Conservation (phyloP, 2,329 filamentous ascomycete species). For the Phaeosphaeriaceae sp. region DNA sequence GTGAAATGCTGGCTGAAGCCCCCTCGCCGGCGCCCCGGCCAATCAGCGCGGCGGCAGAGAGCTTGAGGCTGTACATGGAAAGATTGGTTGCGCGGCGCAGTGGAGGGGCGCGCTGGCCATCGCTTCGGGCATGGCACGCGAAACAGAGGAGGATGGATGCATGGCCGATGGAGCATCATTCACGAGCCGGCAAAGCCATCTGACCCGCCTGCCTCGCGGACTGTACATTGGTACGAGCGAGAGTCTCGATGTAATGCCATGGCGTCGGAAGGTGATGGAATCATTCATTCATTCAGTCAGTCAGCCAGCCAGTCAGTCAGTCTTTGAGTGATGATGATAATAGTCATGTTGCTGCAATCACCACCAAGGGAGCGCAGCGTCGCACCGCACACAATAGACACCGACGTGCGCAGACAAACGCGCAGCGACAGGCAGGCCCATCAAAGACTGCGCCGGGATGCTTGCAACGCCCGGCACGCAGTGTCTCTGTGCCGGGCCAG, state of each 20-base stretch:
- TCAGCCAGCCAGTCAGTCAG: too few relatives aligned
- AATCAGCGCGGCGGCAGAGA: not conserved
- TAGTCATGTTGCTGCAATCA: too few relatives aligned
- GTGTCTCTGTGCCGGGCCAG: not conserved
- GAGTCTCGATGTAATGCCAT: too few relatives aligned
- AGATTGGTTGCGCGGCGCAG: not conserved
- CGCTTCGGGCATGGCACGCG: constrained; percentile 7
- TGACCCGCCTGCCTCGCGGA: too few relatives aligned
- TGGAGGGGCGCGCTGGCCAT: not conserved
- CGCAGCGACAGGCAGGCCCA: not conserved
- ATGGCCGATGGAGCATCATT: not conserved
- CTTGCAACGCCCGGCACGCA: not conserved
- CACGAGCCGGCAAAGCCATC: not conserved
- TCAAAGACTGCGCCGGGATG: not conserved
- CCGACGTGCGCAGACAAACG: not conserved
- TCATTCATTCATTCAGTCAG: too few relatives aligned
- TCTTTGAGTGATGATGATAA: too few relatives aligned
- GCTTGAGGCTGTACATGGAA: constrained; percentile 4
- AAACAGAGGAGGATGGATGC: constrained; percentile 1
- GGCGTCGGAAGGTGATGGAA: too few relatives aligned
- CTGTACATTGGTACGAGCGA: too few relatives aligned
- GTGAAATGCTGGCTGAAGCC: not conserved
- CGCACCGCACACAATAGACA: not conserved
- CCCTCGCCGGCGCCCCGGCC: not conserved
- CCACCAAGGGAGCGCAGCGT: too few relatives aligned